Evolutionary conservation across 108 stramenopile species (phyloP), one percentile per base, ranked within the genome.

Genomic region (Stephanodiscus minutulus): DNA sequence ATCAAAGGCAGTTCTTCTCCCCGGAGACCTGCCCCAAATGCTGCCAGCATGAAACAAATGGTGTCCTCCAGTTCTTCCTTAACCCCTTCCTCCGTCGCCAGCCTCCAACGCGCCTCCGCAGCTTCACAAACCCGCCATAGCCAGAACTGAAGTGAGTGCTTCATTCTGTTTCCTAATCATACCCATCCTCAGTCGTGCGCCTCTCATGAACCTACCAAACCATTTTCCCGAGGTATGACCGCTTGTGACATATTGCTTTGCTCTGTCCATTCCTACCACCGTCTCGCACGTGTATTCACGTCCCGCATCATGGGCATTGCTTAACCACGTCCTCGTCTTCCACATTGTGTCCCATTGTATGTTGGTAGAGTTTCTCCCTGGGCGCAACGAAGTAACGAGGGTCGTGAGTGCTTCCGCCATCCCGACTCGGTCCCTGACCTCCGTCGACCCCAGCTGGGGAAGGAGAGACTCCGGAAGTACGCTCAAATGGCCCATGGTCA

Each of bases 141-240:
- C 17, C 21, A 27, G 22, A 2, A 2, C 22, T 4, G 21, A n/a
- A 5, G 28, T 57, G 3, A 57, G 56, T 4, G 20, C 56, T 31
- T 57, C 21, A 22, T 57, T 31, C 56, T 57, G 56, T 31, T 57
- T 57, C 22, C 56, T 3, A 22, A 57, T 24, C 24, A 57, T 27
- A 24, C 56, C 56, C 4, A 57, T 31, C 20, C 22, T 3, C 7
- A 3, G n/a, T n/a, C n/a, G n/a, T n/a, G n/a, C n/a, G n/a, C n/a
- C n/a, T n/a, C n/a, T n/a, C n/a, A n/a, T n/a, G 21, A 57, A 57
- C 3, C 56, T 7, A 20, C 20, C 6, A 5, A 31, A 57, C 56
- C 56, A 31, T 27, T 17, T 20, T 3, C 48, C 20, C 3, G 10
- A 49, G 8, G 48, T 49, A 10, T n/a, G 48, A 21, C 18, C 10